Evolutionary conservation across 768 basidiomycete genomes (phyloP), one percentile per base, ranked within the genome.

Genomic region (Rhizopogon vesiculosus): DNA sequence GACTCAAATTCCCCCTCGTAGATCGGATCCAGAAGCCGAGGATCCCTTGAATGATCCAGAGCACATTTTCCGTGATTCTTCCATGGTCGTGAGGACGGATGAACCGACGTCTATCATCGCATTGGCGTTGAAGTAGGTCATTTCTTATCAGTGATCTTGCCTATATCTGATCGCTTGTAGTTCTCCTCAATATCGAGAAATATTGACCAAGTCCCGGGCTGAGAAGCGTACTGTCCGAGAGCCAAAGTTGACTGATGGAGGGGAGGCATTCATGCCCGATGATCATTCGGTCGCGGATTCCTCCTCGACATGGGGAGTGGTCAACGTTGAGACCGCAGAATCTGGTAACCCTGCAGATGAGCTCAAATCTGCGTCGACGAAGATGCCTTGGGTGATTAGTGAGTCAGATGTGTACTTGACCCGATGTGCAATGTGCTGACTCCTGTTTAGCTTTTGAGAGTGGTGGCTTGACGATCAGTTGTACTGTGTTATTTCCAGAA

Each of bases 31-130:
- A 59, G 84, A 87, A 63, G 74, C 54, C 5, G 86, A 88, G 10
- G 87, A 91, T 63, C 81, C 82, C 4, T 79, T 86, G 69, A 78
- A 80, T 58, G 88, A 92, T 66, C 86, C 86, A 1, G 95, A 98
- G 64, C 93, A 98, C 65, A 87, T 98, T 46, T 98, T 97, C 73
- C 81, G 91, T 39, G 95, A 96, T 65, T 93, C 92, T 15, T 86
- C 89, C 2, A 95, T 98, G 83, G 86, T 98, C 50, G 89, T 99
- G 18, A 82, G 96, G 18, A 93, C 93, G 18, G 94, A 98, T 68
- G 97, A 99, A 66, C 97, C 96, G 2, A 97, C 95, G 0, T 98
- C 96, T 16, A 97, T 98, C 64, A 94, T 98, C 60, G 95, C 97
- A 7, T 85, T 98, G 55, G 92, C 93, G 5, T 73, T 99, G 48